Conservation (phyloP, 345 rosid species). For the Salix arbutifolia region DNA sequence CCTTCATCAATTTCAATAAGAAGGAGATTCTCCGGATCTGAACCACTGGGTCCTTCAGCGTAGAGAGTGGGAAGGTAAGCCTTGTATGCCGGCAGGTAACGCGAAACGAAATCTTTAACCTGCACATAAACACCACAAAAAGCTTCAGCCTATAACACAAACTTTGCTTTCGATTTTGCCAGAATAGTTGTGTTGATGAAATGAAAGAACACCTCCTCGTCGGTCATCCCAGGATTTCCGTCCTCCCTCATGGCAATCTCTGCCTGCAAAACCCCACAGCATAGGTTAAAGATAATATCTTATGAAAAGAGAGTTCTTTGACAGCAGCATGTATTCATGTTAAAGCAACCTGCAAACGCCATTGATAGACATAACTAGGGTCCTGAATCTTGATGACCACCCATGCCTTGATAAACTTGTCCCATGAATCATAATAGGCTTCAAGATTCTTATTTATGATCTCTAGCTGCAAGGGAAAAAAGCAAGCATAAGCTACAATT, state of each 20-base stretch:
- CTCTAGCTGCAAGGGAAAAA: slow-evolving; percentile 54
- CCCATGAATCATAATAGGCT: slow-evolving; percentile 85
- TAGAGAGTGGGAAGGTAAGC: slow-evolving; percentile 86
- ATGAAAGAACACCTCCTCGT: slow-evolving; percentile 63
- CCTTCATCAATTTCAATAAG: slow-evolving; percentile 73
- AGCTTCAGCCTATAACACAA: background rate
- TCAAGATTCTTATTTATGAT: slow-evolving; percentile 74
- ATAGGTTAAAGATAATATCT: background rate
- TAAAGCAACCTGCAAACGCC: slow-evolving; percentile 83
- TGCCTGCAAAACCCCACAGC: slow-evolving; percentile 48
- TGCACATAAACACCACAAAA: slow-evolving; percentile 21
- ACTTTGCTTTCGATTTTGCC: background rate
- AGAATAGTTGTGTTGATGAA: background rate
- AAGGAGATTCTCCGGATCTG: slow-evolving; percentile 57
- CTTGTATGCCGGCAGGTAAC: slow-evolving; percentile 83
- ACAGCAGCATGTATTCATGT: background rate
- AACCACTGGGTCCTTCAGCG: slow-evolving; percentile 84
- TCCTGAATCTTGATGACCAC: slow-evolving; percentile 82
- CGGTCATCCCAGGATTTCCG: slow-evolving; percentile 83
- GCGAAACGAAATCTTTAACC: slow-evolving; percentile 92
- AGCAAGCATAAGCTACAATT: background rate
- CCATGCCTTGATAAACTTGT: slow-evolving; percentile 81
- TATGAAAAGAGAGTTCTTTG: background rate
- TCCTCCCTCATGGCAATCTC: slow-evolving; percentile 91
- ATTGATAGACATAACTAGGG: slow-evolving; percentile 77